phyloP scores from a whole-genome alignment of 2,329 filamentous ascomycete genomes.

The Mariannaea sp. region DNA sequence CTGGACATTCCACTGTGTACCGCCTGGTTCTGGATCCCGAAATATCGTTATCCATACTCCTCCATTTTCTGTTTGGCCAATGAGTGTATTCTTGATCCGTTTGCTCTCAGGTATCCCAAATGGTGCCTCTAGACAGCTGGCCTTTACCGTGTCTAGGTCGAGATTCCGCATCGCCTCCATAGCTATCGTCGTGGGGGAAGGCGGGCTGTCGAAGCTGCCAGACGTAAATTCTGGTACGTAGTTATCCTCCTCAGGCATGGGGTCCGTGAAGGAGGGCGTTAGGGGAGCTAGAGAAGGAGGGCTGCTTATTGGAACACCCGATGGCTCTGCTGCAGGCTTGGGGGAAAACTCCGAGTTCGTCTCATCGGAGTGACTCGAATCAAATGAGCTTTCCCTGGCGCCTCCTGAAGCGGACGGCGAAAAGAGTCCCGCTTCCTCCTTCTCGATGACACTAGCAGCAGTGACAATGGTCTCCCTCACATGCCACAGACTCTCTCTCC shows the following conservation, averaged over 20 bases:
- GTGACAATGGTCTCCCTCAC: constrained; percentile 40
- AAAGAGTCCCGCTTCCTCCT: constrained; percentile 40
- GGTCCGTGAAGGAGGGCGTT: constrained; percentile 24
- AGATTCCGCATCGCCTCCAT: constrained; percentile 28
- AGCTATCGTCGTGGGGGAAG: constrained; percentile 22
- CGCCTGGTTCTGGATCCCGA: constrained; percentile 33
- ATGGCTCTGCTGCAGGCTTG: neutral
- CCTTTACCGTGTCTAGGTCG: constrained; percentile 13
- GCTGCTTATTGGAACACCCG: constrained; percentile 18
- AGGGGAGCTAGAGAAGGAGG: constrained; percentile 21
- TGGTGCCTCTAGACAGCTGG: constrained; percentile 29
- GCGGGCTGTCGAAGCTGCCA: neutral
- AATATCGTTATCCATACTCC: constrained; percentile 40
- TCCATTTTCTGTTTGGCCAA: constrained; percentile 32
- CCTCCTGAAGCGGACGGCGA: neutral
- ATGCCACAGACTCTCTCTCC: constrained; percentile 49
- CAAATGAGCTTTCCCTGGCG: neutral
- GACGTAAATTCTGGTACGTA: constrained; percentile 14
- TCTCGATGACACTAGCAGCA: constrained; percentile 42
- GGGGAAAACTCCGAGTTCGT: neutral
- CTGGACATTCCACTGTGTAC: constrained; percentile 38
- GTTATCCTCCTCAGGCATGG: constrained; percentile 9
- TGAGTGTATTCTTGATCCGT: constrained; percentile 40
- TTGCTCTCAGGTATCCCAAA: constrained; percentile 36
- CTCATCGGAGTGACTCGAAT: neutral